These are phyloP conservation scores for Penicillium pancosmium DNA, from an alignment of 495 filamentous ascomycete genomes.

Conservation along the genomic window DNA sequence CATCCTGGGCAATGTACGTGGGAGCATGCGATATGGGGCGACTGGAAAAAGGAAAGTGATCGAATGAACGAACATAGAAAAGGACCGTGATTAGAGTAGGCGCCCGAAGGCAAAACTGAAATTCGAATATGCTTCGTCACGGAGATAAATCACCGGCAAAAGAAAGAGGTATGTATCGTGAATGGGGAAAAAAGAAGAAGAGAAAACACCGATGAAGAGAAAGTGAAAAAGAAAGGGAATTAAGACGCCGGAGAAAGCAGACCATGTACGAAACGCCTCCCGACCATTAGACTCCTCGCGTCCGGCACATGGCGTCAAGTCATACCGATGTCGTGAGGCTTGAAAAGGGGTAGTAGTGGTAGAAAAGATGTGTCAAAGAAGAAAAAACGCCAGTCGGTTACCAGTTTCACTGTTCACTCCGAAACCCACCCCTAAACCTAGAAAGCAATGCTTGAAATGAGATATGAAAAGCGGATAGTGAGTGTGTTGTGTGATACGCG, in stretches of 20 bases:
- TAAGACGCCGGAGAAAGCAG: constrained; percentile 26
- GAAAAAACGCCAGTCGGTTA: constrained; percentile 28
- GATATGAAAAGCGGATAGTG: constrained; percentile 15
- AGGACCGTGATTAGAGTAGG: constrained; percentile 23
- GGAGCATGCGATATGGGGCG: neutral
- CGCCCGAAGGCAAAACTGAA: constrained; percentile 3
- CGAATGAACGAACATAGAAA: neutral
- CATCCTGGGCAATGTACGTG: constrained; percentile 18
- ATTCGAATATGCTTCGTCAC: constrained; percentile 15
- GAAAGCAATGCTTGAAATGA: constrained; percentile 19
- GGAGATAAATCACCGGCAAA: neutral
- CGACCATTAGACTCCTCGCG: constrained; percentile 22
- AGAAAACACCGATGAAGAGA: constrained; percentile 8
- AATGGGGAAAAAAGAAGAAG: constrained; percentile 6
- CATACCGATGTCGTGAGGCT: constrained; percentile 25
- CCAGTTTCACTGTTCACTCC: constrained; percentile 24
- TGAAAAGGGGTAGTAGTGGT: constrained; percentile 12
- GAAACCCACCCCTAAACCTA: constrained; percentile 21
- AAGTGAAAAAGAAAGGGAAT: constrained; percentile 18
- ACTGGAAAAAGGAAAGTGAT: constrained; percentile 1
- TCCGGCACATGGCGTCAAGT: constrained; percentile 30
- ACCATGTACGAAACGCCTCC: constrained; percentile 26
- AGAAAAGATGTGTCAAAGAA: constrained; percentile 24
- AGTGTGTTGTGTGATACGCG: constrained; percentile 9
- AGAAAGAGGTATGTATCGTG: constrained; percentile 28